Percentiles rank a stretch among this genome's conserved stretches.
phyloP scores from a whole-genome alignment of 129 eudicot species.

The Logfia minima region DNA sequence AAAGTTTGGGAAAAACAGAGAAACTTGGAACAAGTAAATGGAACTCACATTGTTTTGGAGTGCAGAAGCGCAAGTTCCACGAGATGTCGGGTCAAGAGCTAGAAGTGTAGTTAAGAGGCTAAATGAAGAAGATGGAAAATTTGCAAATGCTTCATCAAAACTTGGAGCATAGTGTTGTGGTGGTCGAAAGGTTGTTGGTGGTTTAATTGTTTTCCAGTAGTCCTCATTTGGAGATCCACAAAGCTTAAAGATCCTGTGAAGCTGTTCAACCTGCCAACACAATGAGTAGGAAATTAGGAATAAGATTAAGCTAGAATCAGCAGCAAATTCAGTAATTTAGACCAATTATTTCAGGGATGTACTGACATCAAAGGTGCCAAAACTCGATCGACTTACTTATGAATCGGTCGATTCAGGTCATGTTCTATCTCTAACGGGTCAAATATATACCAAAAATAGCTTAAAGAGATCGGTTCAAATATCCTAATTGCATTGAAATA shows the following conservation, averaged over 20 bases:
- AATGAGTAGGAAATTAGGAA: neutral
- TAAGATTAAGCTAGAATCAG: neutral
- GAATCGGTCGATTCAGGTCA: neutral
- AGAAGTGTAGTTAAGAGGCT: constrained; percentile 59
- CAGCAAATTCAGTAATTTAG: neutral
- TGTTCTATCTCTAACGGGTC: neutral
- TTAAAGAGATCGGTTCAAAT: neutral
- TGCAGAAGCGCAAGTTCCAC: constrained; percentile 67
- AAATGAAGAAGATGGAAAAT: constrained; percentile 51
- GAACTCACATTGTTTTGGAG: constrained; percentile 67
- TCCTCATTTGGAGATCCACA: constrained; percentile 85
- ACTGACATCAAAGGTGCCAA: neutral
- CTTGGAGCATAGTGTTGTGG: constrained; percentile 58
- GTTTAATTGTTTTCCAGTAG: constrained; percentile 69
- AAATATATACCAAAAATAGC: neutral
- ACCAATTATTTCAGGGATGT: neutral
- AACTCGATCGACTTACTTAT: neutral
- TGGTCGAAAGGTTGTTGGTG: constrained; percentile 76
- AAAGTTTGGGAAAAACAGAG: too few species aligned
- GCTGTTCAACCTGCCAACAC: constrained; percentile 65
- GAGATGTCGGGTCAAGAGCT: constrained; percentile 61
- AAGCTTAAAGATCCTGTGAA: constrained; percentile 80
- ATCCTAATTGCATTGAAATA: neutral
- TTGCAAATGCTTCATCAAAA: constrained; percentile 56
- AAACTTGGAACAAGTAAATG: too few species aligned